phyloP scores from a whole-genome alignment of 2,329 filamentous ascomycete genomes.

The Ophiostoma australiae region DNA sequence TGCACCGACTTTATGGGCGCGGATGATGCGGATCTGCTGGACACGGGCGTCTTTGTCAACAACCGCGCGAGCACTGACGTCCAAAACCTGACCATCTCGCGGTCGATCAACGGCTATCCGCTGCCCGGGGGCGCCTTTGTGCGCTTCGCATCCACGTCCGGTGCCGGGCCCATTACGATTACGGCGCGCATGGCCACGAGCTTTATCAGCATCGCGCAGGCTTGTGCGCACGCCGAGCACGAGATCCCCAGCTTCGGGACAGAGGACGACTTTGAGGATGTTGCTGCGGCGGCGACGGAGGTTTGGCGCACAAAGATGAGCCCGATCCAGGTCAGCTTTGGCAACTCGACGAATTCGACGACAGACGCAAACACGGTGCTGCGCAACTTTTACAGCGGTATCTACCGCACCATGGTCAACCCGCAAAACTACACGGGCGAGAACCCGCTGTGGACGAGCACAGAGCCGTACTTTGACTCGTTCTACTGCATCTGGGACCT shows the following conservation, averaged over 20 bases:
- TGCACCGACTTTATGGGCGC: constrained; percentile 63
- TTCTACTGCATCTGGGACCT: constrained; percentile 75
- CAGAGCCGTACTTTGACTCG: constrained; percentile 68
- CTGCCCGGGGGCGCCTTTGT: constrained; percentile 60
- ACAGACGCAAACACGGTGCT: constrained; percentile 45
- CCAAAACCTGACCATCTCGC: constrained; percentile 45
- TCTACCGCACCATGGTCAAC: constrained; percentile 68
- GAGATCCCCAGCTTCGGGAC: background rate
- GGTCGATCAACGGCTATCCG: constrained; percentile 49
- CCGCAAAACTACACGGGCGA: constrained; percentile 72
- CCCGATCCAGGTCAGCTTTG: constrained; percentile 4
- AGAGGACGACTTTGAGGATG: background rate
- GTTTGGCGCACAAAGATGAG: background rate
- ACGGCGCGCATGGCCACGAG: background rate
- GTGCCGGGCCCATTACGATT: constrained; percentile 28
- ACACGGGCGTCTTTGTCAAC: constrained; percentile 52
- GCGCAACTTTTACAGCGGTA: constrained; percentile 64
- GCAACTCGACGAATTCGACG: constrained; percentile 13
- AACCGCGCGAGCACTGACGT: constrained; percentile 36
- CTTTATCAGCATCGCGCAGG: background rate
- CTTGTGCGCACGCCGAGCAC: background rate
- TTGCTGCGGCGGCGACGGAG: background rate
- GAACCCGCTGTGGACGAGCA: constrained; percentile 61
- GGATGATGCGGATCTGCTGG: constrained; percentile 49
- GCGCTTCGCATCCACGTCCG: constrained; percentile 51